Conservation (phyloP, 768 basidiomycete genomes). For the Amanita muscaria region DNA sequence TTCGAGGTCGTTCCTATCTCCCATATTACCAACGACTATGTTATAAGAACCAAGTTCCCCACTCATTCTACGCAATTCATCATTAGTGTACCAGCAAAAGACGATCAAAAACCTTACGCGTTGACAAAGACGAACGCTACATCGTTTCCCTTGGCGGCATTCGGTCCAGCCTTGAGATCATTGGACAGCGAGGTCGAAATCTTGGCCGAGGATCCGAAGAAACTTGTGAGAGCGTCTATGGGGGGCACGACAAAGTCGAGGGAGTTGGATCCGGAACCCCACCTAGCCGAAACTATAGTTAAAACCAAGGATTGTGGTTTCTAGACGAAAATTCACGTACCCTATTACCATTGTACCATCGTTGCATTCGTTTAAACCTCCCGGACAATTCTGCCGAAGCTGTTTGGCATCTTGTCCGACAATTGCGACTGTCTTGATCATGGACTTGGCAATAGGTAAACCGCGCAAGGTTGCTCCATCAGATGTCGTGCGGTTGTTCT, state of each 20-base stretch:
- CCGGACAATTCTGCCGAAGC: constrained; percentile 33
- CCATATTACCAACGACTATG: constrained; percentile 51
- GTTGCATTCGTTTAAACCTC: constrained; percentile 44
- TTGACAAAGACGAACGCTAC: constrained; percentile 55
- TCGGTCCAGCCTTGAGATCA: constrained; percentile 27
- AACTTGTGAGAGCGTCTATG: constrained; percentile 35
- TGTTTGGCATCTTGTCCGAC: constrained; percentile 50
- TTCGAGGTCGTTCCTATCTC: constrained; percentile 50
- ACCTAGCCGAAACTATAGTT: constrained; percentile 18
- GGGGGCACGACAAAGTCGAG: constrained; percentile 38
- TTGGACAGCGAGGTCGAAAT: constrained; percentile 38
- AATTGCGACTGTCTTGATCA: constrained; percentile 48
- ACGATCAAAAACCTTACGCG: constrained; percentile 26
- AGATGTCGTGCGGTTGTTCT: constrained; percentile 42
- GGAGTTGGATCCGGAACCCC: constrained; percentile 44
- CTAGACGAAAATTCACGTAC: constrained; percentile 19
- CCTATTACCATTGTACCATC: constrained; percentile 56
- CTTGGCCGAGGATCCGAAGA: constrained; percentile 28
- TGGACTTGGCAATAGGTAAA: constrained; percentile 36
- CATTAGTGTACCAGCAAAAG: constrained; percentile 10
- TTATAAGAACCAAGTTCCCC: constrained; percentile 48
- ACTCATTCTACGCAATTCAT: constrained; percentile 28
- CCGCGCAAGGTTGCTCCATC: constrained; percentile 29
- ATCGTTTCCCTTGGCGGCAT: constrained; percentile 40
- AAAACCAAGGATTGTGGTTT: constrained; percentile 10